Evolutionary conservation across 345 rosid genomes (phyloP).

Genomic region (Camelina neglecta): DNA sequence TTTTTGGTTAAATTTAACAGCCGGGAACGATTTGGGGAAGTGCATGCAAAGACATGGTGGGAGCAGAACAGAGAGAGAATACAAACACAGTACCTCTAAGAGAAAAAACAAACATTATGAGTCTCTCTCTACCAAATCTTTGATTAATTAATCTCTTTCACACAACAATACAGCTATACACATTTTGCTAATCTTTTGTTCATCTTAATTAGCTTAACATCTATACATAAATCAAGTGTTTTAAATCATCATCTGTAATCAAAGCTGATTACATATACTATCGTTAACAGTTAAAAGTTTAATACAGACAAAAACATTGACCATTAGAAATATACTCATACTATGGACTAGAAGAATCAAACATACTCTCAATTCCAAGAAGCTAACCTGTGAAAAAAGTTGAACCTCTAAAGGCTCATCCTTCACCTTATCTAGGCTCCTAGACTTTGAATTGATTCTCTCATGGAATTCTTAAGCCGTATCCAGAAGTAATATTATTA

Average conservation of each 20-base stretch:
- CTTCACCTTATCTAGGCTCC: no score
- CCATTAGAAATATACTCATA: not conserved
- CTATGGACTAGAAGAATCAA: no score
- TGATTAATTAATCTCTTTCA: conserved; percentile 26
- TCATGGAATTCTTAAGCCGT: no score
- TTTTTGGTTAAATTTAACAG: conserved; percentile 47
- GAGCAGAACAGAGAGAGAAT: conserved; percentile 97
- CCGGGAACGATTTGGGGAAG: conserved; percentile 92
- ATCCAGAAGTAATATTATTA: no score
- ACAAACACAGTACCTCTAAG: conserved; percentile 87
- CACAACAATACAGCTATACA: conserved; percentile 32
- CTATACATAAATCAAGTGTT: conserved; percentile 31
- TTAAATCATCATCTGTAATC: conserved; percentile 3
- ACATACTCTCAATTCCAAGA: no score
- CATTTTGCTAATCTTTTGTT: conserved; percentile 21
- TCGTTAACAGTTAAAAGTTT: not conserved
- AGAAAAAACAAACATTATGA: conserved; percentile 19
- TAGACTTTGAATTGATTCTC: no score
- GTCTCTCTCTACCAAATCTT: conserved; percentile 35
- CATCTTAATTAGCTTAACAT: conserved; percentile 21
- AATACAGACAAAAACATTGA: not conserved
- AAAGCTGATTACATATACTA: conserved; percentile 6
- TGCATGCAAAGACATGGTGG: conserved; percentile 97
- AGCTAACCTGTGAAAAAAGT: no score
- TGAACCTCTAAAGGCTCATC: no score